Evolutionary conservation across 108 stramenopile species (phyloP), one percentile per base, ranked within the genome.

Genomic region (Nitzschia sp.): DNA sequence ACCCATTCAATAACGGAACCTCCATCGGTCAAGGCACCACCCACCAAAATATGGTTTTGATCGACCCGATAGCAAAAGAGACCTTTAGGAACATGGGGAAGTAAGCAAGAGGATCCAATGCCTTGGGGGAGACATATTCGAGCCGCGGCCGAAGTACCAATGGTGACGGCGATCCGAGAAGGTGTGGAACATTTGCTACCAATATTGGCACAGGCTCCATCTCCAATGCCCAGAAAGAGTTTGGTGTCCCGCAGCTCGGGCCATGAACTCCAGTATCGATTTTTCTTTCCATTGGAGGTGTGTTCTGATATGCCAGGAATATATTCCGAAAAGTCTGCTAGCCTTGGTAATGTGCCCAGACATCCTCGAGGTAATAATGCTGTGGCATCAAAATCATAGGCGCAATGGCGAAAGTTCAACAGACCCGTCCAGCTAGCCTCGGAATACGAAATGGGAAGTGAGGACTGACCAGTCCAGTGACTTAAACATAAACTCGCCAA

Each of bases 381-480:
- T 16, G 89, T 19, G 5, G 68, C 72, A 26, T 63, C 58, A 33
- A 71, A 66, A 32, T 89, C 81, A 77, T 85, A 91, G 3, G 56
- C 38, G 59, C 89, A 89, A 13, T 74, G 74, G 21, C 72, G 69
- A 73, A 90, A 80, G 58, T 94, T 80, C 31, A 94, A 41, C 60
- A 94, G 63, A 29, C 93, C 93, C 4, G 90, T 91, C 93, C 93
- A 94, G 59, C 83, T 85, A 13, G 93, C 93, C 73, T 94, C 93
- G 25, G 88, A 90, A 75, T 83, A 91, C 2, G 89, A 89, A 22
- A 93, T 81, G 8, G 89, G 86, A 29, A 87, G 60, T 17, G 52
- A 29, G 0, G 34, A 33, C 32, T 45, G 54, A 9, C 79, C 84
- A n/a, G 64, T 81, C 92, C 92, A 93, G 38, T 85, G 77, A 31